These are phyloP conservation scores for Vicia faba DNA, from an alignment of 306 rosid species.

Conservation along the genomic window DNA sequence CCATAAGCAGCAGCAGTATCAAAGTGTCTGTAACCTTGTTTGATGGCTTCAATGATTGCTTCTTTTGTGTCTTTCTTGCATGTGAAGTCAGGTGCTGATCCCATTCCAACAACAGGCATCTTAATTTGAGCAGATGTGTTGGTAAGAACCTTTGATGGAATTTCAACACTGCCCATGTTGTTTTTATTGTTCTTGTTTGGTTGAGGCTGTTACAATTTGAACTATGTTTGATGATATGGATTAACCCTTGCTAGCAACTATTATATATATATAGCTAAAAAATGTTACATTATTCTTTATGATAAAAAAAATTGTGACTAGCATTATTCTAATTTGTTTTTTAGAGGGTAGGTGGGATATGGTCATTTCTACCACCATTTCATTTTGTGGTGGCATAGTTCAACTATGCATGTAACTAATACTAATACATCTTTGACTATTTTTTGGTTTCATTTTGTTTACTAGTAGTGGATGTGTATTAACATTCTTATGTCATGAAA, in stretches of 20 bases:
- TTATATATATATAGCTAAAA: slow-evolving; percentile 28
- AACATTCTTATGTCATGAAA: too few relatives aligned
- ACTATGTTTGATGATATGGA: neutral
- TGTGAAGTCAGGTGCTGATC: slow-evolving; percentile 51
- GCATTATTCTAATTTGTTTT: neutral
- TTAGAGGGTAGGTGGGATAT: neutral
- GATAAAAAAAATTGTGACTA: neutral
- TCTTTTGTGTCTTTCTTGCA: slow-evolving; percentile 47
- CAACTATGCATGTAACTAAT: neutral
- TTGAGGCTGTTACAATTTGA: neutral
- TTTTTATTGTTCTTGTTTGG: neutral
- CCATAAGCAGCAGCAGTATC: slow-evolving; percentile 54
- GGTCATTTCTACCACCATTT: neutral
- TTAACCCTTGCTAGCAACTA: neutral
- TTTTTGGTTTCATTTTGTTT: too few relatives aligned
- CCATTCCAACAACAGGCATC: slow-evolving; percentile 52
- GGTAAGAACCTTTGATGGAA: slow-evolving; percentile 34
- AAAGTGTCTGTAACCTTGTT: slow-evolving; percentile 52
- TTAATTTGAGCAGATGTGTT: neutral
- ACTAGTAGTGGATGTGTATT: too few relatives aligned
- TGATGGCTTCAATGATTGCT: slow-evolving; percentile 49
- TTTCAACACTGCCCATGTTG: slow-evolving; percentile 35
- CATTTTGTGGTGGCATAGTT: neutral
- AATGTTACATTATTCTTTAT: neutral
- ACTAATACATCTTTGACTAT: too few relatives aligned